Base-by-base conservation (phyloP, 139 green algal genomes). In the Coelastrella sp. region DNA sequence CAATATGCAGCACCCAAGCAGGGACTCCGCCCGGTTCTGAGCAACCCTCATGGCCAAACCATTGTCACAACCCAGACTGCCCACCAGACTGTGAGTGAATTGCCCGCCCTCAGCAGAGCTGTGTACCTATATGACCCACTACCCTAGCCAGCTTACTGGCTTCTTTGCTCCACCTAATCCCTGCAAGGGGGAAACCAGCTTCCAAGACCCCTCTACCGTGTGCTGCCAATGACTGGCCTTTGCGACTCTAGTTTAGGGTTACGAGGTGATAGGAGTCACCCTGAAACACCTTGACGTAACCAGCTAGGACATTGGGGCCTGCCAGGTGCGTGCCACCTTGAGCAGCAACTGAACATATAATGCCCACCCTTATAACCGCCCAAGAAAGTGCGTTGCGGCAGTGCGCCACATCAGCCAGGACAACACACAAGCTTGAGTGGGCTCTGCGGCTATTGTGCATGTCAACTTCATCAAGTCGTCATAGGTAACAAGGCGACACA, bases 171-270 rank as follows among this genome's bases (percentile, higher is more conserved):
- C 53, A 64, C 53, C 53, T 32, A 32, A 9, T 64, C 53, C 53
- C 27, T 37, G 27, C 68, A 57, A 48, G 68, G 68, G 68, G 23
- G 45, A 77, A 48, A 45, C 68, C 38, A 25, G 68, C 68, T 30
- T 48, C 45, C 68, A 77, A 77, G 68, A 77, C 68, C 68, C 68
- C 68, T 59, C 67, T 34, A 77, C 23, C 68, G 21, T 30, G 38
- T 77, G 68, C 68, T 77, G 68, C 68, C 68, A 77, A 48, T 77
- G 68, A 77, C 38, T 77, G 68, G 68, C 68, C 68, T 59, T 45
- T 34, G 68, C 68, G 45, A 77, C 68, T 57, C 68, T 57, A 77
- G 68, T 77, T 77, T 77, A 77, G 68, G 68, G 68, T 77, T 77
- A 48, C 68, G 68, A 77, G 68, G 68, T 77, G 43, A 34, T 27